phyloP scores from a whole-genome alignment of 805 yeast species.

The Kluyveromyces wickerhamii region DNA sequence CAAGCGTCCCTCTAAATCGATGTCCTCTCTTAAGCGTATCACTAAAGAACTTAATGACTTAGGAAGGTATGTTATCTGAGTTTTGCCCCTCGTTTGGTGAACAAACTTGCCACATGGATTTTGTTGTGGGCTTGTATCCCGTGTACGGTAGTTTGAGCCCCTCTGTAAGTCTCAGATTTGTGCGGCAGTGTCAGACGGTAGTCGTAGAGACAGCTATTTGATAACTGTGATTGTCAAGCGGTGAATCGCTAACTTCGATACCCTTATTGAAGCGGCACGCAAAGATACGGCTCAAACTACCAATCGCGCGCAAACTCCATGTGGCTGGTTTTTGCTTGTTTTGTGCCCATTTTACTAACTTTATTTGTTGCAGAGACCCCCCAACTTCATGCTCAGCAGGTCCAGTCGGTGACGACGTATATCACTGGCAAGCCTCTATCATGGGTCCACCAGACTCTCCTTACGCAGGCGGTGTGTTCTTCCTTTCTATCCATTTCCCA shows the following conservation, averaged over 20 bases:
- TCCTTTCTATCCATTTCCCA: slow-evolving; percentile 94
- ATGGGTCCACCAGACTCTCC: slow-evolving; percentile 98
- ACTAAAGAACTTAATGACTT: slow-evolving; percentile 92
- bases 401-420: slow-evolving; percentile 95
- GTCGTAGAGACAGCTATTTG: too few relatives aligned
- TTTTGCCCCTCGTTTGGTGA: neutral
- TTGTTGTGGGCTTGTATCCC: too few relatives aligned
- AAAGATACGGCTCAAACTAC: too few relatives aligned
- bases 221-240: too few relatives aligned
- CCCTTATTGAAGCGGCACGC: too few relatives aligned
- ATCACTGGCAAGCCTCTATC: slow-evolving; percentile 99
- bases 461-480: slow-evolving; percentile 86
- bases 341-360: slow-evolving; percentile 12
- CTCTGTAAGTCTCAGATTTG: too few relatives aligned
- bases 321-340: neutral
- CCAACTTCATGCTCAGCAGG: slow-evolving; percentile 99
- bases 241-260: too few relatives aligned
- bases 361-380: slow-evolving; percentile 64
- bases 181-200: too few relatives aligned
- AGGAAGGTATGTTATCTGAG: slow-evolving; percentile 62
- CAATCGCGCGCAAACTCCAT: too few relatives aligned
- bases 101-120: too few relatives aligned
- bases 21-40: slow-evolving; percentile 82
- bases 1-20: too few relatives aligned
- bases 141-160: too few relatives aligned